These are phyloP conservation scores for Camillea tinctor DNA, from an alignment of 2,329 filamentous ascomycete species.

Conservation along the genomic window DNA sequence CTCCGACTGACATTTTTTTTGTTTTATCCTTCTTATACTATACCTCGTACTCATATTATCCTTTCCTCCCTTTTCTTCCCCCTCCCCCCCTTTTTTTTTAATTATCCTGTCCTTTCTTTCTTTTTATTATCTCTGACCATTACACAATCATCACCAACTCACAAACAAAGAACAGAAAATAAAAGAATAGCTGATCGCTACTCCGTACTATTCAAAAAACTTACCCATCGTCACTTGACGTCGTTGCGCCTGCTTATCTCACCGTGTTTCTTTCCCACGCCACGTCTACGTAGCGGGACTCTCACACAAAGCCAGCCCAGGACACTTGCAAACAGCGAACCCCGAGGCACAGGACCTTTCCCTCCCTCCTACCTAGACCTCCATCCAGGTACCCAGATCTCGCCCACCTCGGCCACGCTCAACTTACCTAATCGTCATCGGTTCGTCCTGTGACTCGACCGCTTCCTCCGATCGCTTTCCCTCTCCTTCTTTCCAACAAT, in stretches of 20 bases:
- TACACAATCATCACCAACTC: not conserved
- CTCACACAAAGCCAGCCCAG: constrained; percentile 16
- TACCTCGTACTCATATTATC: not conserved
- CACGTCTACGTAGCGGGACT: constrained; percentile 4
- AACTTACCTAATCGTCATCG: constrained; percentile 26
- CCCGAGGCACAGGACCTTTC: constrained; percentile 20
- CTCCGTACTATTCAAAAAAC: not conserved
- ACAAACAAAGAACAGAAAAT: no score
- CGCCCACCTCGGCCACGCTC: no score
- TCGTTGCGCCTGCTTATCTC: constrained; percentile 9
- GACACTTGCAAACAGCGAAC: constrained; percentile 18
- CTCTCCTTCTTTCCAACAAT: constrained; percentile 11
- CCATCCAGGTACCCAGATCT: not conserved
- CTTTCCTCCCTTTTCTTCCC: not conserved
- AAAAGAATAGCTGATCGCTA: not conserved
- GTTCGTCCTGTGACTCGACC: constrained; percentile 22
- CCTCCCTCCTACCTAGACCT: not conserved
- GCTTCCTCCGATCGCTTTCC: constrained; percentile 15
- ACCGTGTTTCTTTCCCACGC: constrained; percentile 19
- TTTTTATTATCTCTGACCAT: not conserved
- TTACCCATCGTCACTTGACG: constrained; percentile 23
- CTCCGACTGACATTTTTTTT: no score
- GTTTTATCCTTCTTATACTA: not conserved
- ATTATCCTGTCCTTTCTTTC: not conserved
- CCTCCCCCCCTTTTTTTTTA: not conserved